Percentiles rank a stretch among this genome's conserved stretches.
These are phyloP conservation scores for Artemisia tridentata DNA, from an alignment of 129 eudicot species.

Conservation along the genomic window DNA sequence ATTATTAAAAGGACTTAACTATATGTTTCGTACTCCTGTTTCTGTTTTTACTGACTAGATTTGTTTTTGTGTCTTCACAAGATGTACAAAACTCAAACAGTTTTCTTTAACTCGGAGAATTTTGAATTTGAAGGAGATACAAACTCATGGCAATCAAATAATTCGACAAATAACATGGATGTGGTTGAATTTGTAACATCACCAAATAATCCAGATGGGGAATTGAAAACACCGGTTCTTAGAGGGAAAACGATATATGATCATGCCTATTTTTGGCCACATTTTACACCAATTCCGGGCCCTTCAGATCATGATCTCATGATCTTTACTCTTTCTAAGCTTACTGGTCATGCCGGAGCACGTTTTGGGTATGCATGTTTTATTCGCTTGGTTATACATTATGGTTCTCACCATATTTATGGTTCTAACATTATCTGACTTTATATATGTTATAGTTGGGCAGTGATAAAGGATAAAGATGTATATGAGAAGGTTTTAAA, in stretches of 20 bases:
- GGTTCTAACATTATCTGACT: background rate
- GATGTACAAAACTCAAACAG: slow-evolving; percentile 39
- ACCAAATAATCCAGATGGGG: slow-evolving; percentile 65
- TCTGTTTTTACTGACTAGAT: background rate
- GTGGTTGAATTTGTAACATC: slow-evolving; percentile 60
- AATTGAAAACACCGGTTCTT: slow-evolving; percentile 42
- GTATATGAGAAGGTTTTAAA: slow-evolving; percentile 41
- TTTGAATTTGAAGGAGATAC: slow-evolving; percentile 55
- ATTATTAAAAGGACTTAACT: background rate
- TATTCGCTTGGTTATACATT: background rate
- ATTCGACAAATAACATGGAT: slow-evolving; percentile 18
- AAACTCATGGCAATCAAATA: slow-evolving; percentile 24
- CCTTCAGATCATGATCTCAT: slow-evolving; percentile 67
- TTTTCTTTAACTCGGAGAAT: slow-evolving; percentile 39
- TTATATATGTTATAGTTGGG: slow-evolving; percentile 53
- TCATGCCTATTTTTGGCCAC: slow-evolving; percentile 70
- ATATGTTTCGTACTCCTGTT: too few relatives aligned
- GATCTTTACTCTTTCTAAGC: slow-evolving; percentile 66
- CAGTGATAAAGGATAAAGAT: slow-evolving; percentile 61
- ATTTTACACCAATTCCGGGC: slow-evolving; percentile 54
- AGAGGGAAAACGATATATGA: slow-evolving; percentile 49
- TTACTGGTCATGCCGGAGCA: slow-evolving; percentile 73
- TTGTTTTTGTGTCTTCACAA: background rate
- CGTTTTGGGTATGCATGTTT: slow-evolving; percentile 55
- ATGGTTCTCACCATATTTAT: background rate